Evolutionary conservation across 495 filamentous ascomycete species (phyloP).

Genomic region (Massariosphaeria phaeospora): DNA sequence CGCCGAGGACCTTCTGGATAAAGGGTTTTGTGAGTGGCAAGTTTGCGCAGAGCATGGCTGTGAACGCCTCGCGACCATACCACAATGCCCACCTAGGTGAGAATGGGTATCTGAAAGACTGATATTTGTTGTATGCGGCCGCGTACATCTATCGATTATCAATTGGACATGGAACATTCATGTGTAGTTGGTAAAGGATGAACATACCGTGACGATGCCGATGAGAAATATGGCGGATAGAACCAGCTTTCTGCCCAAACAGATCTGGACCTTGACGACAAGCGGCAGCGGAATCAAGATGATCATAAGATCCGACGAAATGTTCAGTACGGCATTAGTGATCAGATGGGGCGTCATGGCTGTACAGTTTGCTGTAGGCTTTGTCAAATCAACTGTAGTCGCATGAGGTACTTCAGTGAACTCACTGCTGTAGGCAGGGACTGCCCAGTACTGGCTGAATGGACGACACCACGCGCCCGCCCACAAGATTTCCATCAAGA

Average conservation of each 20-base stretch:
- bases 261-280: conserved; percentile 51
- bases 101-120: conserved; percentile 56
- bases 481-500: conserved; percentile 56
- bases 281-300: conserved; percentile 58
- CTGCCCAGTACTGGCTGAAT: conserved; percentile 57
- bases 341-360: conserved; percentile 55
- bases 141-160: conserved; percentile 47
- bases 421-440: conserved; percentile 16
- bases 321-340: conserved; percentile 60
- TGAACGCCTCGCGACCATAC: conserved; percentile 64
- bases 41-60: conserved; percentile 58
- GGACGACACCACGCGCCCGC: conserved; percentile 61
- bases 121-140: conserved; percentile 60
- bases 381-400: conserved; percentile 37
- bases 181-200: not conserved
- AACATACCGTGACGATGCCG: conserved; percentile 53
- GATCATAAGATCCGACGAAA: conserved; percentile 60
- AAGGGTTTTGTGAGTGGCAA: conserved; percentile 58
- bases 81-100: conserved; percentile 58
- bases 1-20: conserved; percentile 49
- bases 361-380: conserved; percentile 33
- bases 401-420: not conserved
- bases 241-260: conserved; percentile 48
- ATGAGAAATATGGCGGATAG: conserved; percentile 48
- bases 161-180: no score